Evolutionary conservation across 495 filamentous ascomycete species (phyloP).

Genomic region (Aspergillus indologenus): DNA sequence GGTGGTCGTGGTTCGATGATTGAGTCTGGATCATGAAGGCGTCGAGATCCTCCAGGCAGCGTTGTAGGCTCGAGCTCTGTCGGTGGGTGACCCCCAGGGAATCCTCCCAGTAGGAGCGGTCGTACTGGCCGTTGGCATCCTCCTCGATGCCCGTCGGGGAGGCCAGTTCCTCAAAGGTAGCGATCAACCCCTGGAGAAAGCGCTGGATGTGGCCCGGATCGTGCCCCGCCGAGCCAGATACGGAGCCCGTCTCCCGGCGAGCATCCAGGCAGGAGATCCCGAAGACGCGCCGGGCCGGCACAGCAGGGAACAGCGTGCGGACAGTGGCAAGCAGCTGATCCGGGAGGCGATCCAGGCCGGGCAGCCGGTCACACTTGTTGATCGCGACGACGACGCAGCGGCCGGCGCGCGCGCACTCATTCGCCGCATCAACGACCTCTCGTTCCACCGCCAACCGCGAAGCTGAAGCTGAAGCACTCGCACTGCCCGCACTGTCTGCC

Average conservation of each 20-base stretch:
- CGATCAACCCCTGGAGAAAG: slow-evolving; percentile 64
- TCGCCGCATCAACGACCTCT: slow-evolving; percentile 57
- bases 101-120: slow-evolving; percentile 67
- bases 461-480: slow-evolving; percentile 23
- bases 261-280: slow-evolving; percentile 66
- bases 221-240: not conserved
- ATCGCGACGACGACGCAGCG: slow-evolving; percentile 67
- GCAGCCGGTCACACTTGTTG: slow-evolving; percentile 76
- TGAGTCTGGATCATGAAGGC: slow-evolving; percentile 56
- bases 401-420: slow-evolving; percentile 51
- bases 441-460: slow-evolving; percentile 46
- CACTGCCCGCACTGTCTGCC: too few species aligned
- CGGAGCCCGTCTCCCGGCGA: slow-evolving; percentile 9
- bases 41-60: slow-evolving; percentile 65
- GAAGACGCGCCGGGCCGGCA: slow-evolving; percentile 49
- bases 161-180: slow-evolving; percentile 72
- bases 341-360: slow-evolving; percentile 14
- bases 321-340: slow-evolving; percentile 21
- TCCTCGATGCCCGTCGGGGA: slow-evolving; percentile 44
- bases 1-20: slow-evolving; percentile 31
- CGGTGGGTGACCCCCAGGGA: slow-evolving; percentile 87
- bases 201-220: slow-evolving; percentile 66
- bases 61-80: slow-evolving; percentile 74
- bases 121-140: slow-evolving; percentile 37
- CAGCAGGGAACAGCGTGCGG: slow-evolving; percentile 30